A percentile compares a stretch with the other conserved stretches of the same genome.
Evolutionary conservation across 306 rosid species (phyloP).

Genomic region (Cicer cuneatum): DNA sequence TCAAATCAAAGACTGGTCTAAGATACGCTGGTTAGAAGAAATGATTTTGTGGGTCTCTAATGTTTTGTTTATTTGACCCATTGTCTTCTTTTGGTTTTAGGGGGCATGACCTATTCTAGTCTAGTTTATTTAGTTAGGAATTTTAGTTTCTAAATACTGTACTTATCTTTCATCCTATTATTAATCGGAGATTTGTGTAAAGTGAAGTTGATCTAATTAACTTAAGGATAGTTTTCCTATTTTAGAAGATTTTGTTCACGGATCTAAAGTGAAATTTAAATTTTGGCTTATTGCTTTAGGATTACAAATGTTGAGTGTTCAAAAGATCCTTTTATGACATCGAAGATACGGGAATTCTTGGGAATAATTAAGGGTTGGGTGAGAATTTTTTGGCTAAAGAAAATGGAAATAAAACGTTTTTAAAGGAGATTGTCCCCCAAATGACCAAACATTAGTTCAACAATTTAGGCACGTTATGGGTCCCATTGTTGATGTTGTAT

Average conservation of each 20-base stretch:
- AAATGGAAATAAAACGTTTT: neutral
- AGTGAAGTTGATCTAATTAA: conserved; percentile 46
- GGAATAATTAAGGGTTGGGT: neutral
- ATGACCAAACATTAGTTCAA: conserved; percentile 35
- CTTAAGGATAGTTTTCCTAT: conserved; percentile 26
- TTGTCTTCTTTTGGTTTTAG: neutral
- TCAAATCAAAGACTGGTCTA: conserved; percentile 40
- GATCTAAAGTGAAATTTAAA: conserved; percentile 28
- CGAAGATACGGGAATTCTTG: conserved; percentile 15
- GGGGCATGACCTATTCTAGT: conserved; percentile 35
- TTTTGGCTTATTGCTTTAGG: conserved; percentile 21
- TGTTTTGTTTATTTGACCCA: conserved; percentile 52
- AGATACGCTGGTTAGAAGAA: conserved; percentile 53
- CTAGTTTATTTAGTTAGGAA: conserved; percentile 19
- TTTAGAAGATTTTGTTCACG: conserved; percentile 28
- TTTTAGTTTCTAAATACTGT: neutral
- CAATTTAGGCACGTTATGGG: conserved; percentile 20
- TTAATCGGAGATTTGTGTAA: conserved; percentile 45
- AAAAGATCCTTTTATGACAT: conserved; percentile 29
- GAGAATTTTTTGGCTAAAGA: conserved; percentile 35
- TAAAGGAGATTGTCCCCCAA: conserved; percentile 1
- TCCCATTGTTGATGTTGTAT: neutral
- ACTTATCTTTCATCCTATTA: neutral
- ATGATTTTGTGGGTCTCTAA: conserved; percentile 52
- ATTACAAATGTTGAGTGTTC: neutral